A percentile compares a stretch with the other conserved stretches of the same genome.
Conservation (phyloP, 257 asterid genomes). For the Solanum megistacrolobum region DNA sequence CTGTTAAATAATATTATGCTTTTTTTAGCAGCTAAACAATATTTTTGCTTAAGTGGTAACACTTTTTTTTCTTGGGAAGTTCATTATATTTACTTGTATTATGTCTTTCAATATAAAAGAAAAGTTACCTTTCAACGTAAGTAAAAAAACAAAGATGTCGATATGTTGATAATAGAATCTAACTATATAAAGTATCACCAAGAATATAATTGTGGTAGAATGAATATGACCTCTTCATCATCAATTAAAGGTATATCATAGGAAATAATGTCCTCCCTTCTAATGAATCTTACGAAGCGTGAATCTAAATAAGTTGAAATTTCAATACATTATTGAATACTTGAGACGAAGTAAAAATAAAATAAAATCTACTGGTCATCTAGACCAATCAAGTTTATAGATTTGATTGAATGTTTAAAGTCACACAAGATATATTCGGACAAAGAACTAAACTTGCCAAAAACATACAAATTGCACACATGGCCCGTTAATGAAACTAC, state of each 20-base stretch:
- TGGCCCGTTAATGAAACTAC: background rate
- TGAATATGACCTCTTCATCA: background rate
- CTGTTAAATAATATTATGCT: too few species aligned
- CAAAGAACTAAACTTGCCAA: background rate
- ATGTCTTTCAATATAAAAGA: background rate
- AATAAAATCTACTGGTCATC: background rate
- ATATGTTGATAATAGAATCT: background rate
- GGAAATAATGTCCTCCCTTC: background rate
- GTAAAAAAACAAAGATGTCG: background rate
- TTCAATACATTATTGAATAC: background rate
- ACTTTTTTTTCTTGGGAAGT: background rate
- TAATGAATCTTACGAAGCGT: background rate
- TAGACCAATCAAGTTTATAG: background rate
- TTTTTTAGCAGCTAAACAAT: background rate
- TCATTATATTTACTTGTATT: background rate
- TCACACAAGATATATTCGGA: background rate
- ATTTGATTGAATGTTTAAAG: background rate
- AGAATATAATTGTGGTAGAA: background rate
- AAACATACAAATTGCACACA: background rate
- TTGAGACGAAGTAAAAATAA: background rate
- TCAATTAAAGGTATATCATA: background rate
- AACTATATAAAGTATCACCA: background rate
- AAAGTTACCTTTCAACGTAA: background rate
- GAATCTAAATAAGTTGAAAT: background rate
- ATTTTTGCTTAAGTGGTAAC: background rate